A percentile compares a stretch with the other conserved stretches of the same genome.
These are phyloP conservation scores for Lasiodiplodia sp. DNA, from an alignment of 2,329 filamentous ascomycete genomes.

Conservation along the genomic window DNA sequence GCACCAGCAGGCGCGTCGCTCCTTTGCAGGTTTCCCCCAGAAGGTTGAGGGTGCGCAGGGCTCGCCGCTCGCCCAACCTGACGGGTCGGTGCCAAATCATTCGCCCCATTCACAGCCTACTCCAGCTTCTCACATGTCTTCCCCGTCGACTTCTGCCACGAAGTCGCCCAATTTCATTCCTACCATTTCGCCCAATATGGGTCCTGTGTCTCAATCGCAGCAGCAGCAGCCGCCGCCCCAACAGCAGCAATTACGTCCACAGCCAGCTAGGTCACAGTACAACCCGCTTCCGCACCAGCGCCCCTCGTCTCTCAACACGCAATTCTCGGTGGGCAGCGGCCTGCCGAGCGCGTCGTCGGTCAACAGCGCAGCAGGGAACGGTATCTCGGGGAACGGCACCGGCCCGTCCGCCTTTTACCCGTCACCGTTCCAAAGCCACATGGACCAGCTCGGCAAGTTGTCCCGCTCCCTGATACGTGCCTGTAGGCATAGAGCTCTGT, in stretches of 20 bases:
- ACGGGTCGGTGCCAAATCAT: conserved; percentile 54
- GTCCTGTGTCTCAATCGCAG: conserved; percentile 57
- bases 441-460: conserved; percentile 92
- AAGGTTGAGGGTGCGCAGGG: conserved; percentile 66
- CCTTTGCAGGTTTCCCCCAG: conserved; percentile 75
- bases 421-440: conserved; percentile 90
- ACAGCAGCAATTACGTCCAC: conserved; percentile 49
- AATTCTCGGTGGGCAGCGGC: conserved; percentile 45
- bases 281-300: conserved; percentile 51
- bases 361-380: conserved; percentile 44
- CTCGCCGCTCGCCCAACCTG: conserved; percentile 50
- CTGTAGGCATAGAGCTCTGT: conserved; percentile 64
- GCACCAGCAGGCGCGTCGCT: conserved; percentile 72
- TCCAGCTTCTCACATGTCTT: conserved; percentile 78
- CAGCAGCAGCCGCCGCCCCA: conserved; percentile 56
- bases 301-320: conserved; percentile 44
- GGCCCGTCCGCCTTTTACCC: conserved; percentile 72
- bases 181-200: conserved; percentile 67
- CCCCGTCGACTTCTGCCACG: conserved; percentile 64
- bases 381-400: conserved; percentile 42
- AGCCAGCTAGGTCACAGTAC: conserved; percentile 57
- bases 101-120: conserved; percentile 82
- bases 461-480: conserved; percentile 58
- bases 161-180: conserved; percentile 68
- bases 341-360: conserved; percentile 46